phyloP scores from a whole-genome alignment of 2,329 filamentous ascomycete genomes.

The Aspergillus fumigatiaffinis region DNA sequence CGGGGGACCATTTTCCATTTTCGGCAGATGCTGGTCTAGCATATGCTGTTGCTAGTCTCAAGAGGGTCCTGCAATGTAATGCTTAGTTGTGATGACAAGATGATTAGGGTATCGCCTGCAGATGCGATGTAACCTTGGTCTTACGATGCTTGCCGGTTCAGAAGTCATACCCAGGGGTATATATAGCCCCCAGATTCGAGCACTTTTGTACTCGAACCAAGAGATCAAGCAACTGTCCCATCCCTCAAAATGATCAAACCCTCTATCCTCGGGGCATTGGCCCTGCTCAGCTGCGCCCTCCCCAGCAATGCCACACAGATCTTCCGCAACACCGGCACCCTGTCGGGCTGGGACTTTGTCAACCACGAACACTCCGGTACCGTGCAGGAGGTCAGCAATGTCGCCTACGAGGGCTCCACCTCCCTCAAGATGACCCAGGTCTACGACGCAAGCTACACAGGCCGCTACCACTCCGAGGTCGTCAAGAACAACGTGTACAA shows the following conservation, averaged over 20 bases:
- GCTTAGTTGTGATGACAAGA: not conserved
- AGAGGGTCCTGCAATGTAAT: not conserved
- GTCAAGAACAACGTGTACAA: constrained; percentile 44
- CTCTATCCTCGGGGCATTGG: not conserved
- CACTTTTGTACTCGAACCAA: not conserved
- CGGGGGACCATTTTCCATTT: not conserved
- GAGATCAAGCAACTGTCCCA: not conserved
- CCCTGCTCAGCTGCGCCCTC: not conserved
- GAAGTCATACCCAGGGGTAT: not conserved
- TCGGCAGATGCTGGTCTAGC: not conserved
- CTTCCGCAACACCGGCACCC: constrained; percentile 26
- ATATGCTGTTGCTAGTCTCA: not conserved
- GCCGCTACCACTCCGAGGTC: constrained; percentile 50
- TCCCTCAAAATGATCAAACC: not conserved
- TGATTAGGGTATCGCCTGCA: not conserved
- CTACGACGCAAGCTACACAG: constrained; percentile 40
- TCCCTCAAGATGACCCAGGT: constrained; percentile 43
- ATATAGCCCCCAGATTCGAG: not conserved
- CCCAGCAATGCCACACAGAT: constrained; percentile 12
- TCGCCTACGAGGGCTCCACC: constrained; percentile 35
- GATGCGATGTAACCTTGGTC: not conserved
- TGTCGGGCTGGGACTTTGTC: constrained; percentile 39
- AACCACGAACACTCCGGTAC: constrained; percentile 43
- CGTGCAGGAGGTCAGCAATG: constrained; percentile 41
- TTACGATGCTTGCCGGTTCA: not conserved